Evolutionary conservation across 73 alveolate species (phyloP), one percentile per base, ranked within the genome.

Genomic region (Paramecium tetraurelia): DNA sequence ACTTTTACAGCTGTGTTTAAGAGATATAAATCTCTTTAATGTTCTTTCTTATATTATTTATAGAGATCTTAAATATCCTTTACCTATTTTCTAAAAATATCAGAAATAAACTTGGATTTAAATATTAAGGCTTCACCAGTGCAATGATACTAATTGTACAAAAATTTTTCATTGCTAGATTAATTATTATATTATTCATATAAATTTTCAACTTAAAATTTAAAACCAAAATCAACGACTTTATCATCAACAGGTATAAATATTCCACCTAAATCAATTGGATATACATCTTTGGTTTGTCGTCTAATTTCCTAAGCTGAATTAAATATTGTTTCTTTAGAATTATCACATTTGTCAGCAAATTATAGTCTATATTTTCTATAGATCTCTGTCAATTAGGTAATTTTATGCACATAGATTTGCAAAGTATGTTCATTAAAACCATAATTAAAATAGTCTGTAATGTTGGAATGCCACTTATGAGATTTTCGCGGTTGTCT

Each of bases 381-480:
- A 22, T 80, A 48, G 10, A 14, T 11, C 22, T 44, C 75, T 2
- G 76, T 41, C 29, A 80, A 80, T 46, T 80, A 63, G 10, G 90
- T 80, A 43, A 80, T 80, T 80, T 80, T 80, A 48, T 80, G 90
- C 1, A 80, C 75, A 80, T 80, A 80, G 1, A 80, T 80, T 80
- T 80, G 33, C 43, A 80, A 10, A 21, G 77, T 80, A 43, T 80
- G 90, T 43, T 80, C 90, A 80, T 80, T 80, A 80, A 80, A 80
- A 24, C 90, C 90, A 80, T 80, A 80, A 48, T 80, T 80, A 80
- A 80, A 80, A 35, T 41, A 80, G 48, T 80, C 90, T 27, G 90
- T 80, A 18, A 80, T 22, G 18, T 80, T 48, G 24, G 46, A 22
- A 43, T 80, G 72, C 90, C 90, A 80, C 24, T 80, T 31, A 22